A percentile compares a stretch with the other conserved stretches of the same genome.
phyloP scores from a whole-genome alignment of 2,329 filamentous ascomycete species.

The Rhynchosporium agropyri region DNA sequence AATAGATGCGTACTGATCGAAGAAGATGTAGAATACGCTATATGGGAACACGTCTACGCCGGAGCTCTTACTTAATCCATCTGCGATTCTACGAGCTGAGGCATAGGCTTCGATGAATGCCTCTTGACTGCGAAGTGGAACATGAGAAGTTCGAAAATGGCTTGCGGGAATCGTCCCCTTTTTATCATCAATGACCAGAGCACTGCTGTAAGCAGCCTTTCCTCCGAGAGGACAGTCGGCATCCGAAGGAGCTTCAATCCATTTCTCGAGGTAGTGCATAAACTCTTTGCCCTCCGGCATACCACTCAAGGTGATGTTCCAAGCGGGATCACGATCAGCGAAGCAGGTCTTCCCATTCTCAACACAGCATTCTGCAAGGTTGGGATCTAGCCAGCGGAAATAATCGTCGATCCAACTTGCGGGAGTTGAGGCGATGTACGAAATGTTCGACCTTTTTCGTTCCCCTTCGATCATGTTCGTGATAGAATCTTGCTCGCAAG shows the following conservation, averaged over 20 bases:
- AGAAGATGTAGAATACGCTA: constrained; percentile 98
- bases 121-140: constrained; percentile 79
- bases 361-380: constrained; percentile 59
- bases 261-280: constrained; percentile 79
- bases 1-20: constrained; percentile 92
- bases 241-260: constrained; percentile 77
- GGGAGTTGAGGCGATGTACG: constrained; percentile 83
- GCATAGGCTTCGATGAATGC: constrained; percentile 94
- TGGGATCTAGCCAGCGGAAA: constrained; percentile 93
- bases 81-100: constrained; percentile 83
- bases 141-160: constrained; percentile 91
- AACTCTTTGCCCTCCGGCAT: constrained; percentile 97
- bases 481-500: constrained; percentile 81
- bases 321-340: constrained; percentile 71
- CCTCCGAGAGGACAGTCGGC: constrained; percentile 87
- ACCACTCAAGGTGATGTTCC: constrained; percentile 86
- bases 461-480: constrained; percentile 93
- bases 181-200: constrained; percentile 75
- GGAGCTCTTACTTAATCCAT: constrained; percentile 71
- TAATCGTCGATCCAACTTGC: constrained; percentile 98
- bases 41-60: constrained; percentile 90
- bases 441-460: constrained; percentile 83
- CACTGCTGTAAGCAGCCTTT: constrained; percentile 81
- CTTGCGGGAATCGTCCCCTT: constrained; percentile 72
- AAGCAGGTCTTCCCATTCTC: constrained; percentile 70